These are phyloP conservation scores for Tetradesmus lagerheimii DNA, from an alignment of 139 green algal genomes.

Conservation along the genomic window DNA sequence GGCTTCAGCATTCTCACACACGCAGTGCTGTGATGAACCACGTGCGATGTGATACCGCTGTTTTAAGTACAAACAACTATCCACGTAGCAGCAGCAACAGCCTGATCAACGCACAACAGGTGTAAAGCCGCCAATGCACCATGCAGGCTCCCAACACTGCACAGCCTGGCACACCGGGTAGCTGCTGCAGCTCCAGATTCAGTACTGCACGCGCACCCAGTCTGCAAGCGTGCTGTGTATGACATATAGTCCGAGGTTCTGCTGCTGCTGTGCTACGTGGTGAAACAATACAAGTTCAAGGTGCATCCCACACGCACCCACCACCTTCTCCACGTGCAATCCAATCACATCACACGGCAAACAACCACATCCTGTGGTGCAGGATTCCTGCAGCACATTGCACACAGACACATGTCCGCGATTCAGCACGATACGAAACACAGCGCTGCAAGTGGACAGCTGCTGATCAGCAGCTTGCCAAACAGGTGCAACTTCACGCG, in stretches of 20 bases:
- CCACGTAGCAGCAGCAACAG: neutral
- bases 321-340: neutral
- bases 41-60: no score
- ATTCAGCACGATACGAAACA: no score
- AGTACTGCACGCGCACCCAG: neutral
- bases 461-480: neutral
- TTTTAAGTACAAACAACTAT: no score
- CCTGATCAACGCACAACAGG: no score
- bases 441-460: neutral
- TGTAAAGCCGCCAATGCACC: conserved; percentile 4
- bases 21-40: no score
- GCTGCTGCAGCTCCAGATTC: neutral
- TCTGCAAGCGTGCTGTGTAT: neutral
- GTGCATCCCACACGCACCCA: neutral
- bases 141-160: no score
- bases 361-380: neutral
- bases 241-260: no score
- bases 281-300: neutral
- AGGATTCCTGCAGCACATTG: neutral
- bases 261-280: neutral
- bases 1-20: no score
- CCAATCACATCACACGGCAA: no score
- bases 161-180: no score
- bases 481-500: neutral
- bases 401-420: neutral